These are phyloP conservation scores for Tripidium arundinaceum DNA, from an alignment of 202 grass and related monocot species.

Conservation along the genomic window DNA sequence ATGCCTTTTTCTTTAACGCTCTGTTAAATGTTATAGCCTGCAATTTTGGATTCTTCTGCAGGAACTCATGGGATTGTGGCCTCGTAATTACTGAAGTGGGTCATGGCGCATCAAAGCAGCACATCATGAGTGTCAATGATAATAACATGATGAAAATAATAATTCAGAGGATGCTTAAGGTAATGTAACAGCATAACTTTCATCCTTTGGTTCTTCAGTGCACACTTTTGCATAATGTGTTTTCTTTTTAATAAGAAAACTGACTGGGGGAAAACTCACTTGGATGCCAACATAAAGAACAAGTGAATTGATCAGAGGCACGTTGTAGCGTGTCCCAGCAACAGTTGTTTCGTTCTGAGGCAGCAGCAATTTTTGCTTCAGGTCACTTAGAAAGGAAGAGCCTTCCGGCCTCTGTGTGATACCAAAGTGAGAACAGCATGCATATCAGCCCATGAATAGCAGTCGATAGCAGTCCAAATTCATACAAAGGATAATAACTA, in stretches of 20 bases:
- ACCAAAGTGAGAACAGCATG: slow-evolving; percentile 13
- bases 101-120: not conserved
- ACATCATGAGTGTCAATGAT: not conserved
- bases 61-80: not conserved
- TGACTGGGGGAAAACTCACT: slow-evolving; percentile 32
- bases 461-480: not conserved
- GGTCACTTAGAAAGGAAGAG: slow-evolving; percentile 66
- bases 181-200: not conserved
- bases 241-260: not conserved
- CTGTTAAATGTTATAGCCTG: too few species aligned
- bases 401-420: slow-evolving; percentile 58
- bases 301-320: slow-evolving; percentile 75
- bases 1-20: too few species aligned
- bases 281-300: slow-evolving; percentile 91
- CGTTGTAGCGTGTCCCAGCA: slow-evolving; percentile 70
- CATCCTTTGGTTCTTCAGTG: not conserved
- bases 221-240: not conserved
- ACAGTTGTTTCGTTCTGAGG: slow-evolving; percentile 59
- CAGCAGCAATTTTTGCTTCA: slow-evolving; percentile 73
- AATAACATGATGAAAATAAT: not conserved
- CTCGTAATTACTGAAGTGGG: not conserved
- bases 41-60: not conserved
- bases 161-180: not conserved
- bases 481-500: not conserved
- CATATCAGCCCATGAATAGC: not conserved